These are phyloP conservation scores for Cladosporium colombiae DNA, from an alignment of 2,329 filamentous ascomycete species.

Conservation along the genomic window DNA sequence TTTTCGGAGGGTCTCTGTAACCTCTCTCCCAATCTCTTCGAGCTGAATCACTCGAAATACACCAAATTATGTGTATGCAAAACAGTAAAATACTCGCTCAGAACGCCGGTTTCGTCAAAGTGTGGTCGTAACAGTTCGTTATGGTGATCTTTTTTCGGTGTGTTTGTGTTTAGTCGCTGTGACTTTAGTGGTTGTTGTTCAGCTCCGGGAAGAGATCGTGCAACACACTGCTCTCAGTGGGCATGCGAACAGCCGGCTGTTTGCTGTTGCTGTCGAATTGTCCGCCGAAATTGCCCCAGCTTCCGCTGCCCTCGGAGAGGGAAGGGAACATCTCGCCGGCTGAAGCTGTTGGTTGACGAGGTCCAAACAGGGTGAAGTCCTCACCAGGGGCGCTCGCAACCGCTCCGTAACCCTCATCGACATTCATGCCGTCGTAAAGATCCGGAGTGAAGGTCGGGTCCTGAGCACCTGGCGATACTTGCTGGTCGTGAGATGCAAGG, in stretches of 20 bases:
- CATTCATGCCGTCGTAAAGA: constrained; percentile 52
- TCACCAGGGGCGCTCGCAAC: constrained; percentile 22
- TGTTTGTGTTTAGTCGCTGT: neutral
- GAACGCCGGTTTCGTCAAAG: constrained; percentile 4
- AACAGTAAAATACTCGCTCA: constrained; percentile 11
- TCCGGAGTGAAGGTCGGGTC: constrained; percentile 55
- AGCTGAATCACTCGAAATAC: neutral
- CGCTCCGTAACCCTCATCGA: constrained; percentile 53
- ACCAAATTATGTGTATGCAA: constrained; percentile 6
- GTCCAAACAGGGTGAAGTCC: constrained; percentile 65
- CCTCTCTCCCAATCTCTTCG: neutral
- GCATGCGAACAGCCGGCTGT: constrained; percentile 18
- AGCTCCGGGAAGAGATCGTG: constrained; percentile 33
- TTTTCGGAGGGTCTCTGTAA: neutral
- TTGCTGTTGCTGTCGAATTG: constrained; percentile 40
- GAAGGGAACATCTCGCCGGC: constrained; percentile 35
- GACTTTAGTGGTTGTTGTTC: constrained; percentile 20
- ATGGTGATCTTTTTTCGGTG: neutral
- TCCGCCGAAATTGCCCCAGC: constrained; percentile 40
- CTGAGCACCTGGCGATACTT: constrained; percentile 72
- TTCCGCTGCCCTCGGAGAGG: constrained; percentile 26
- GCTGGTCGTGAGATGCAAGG: constrained; percentile 41
- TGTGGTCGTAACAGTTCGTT: constrained; percentile 10
- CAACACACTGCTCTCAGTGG: constrained; percentile 31
- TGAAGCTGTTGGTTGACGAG: constrained; percentile 21